These are phyloP conservation scores for Lactifluus volemus DNA, from an alignment of 768 basidiomycete genomes.

Conservation along the genomic window DNA sequence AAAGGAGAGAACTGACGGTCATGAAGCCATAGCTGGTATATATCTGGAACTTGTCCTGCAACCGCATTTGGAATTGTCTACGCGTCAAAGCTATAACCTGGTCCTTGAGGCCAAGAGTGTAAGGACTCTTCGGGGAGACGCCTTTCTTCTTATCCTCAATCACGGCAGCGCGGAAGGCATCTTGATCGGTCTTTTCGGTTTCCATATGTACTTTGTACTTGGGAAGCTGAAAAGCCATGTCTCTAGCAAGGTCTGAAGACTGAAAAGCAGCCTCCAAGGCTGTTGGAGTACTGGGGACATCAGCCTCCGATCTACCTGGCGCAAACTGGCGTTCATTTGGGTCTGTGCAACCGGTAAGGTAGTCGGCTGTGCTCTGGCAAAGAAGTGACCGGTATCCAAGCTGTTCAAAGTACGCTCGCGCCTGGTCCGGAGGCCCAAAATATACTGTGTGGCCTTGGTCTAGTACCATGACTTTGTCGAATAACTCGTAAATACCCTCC, in stretches of 20 bases:
- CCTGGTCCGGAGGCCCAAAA: constrained; percentile 68
- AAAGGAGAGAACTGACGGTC: constrained; percentile 41
- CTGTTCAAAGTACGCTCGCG: constrained; percentile 68
- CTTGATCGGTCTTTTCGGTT: constrained; percentile 56
- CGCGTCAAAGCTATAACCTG: constrained; percentile 66
- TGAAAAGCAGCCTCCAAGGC: constrained; percentile 58
- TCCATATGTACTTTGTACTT: constrained; percentile 51
- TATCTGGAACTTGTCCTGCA: constrained; percentile 75
- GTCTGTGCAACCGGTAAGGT: constrained; percentile 77
- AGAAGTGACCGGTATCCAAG: constrained; percentile 70
- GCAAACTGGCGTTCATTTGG: constrained; percentile 79
- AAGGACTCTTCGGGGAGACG: constrained; percentile 72
- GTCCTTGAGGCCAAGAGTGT: constrained; percentile 69
- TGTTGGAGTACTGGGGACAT: constrained; percentile 60
- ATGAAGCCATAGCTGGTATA: constrained; percentile 59
- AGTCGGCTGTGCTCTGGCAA: constrained; percentile 85
- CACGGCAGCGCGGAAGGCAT: constrained; percentile 71
- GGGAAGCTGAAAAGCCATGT: constrained; percentile 39
- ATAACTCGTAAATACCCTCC: constrained; percentile 68
- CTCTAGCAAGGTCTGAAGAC: constrained; percentile 36
- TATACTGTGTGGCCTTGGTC: constrained; percentile 76
- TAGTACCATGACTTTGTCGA: constrained; percentile 85
- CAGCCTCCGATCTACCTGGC: constrained; percentile 43
- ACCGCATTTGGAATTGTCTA: constrained; percentile 62
- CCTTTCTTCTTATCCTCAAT: constrained; percentile 71